Conservation (phyloP, 495 filamentous ascomycete genomes). For the Bombardia bombarda region DNA sequence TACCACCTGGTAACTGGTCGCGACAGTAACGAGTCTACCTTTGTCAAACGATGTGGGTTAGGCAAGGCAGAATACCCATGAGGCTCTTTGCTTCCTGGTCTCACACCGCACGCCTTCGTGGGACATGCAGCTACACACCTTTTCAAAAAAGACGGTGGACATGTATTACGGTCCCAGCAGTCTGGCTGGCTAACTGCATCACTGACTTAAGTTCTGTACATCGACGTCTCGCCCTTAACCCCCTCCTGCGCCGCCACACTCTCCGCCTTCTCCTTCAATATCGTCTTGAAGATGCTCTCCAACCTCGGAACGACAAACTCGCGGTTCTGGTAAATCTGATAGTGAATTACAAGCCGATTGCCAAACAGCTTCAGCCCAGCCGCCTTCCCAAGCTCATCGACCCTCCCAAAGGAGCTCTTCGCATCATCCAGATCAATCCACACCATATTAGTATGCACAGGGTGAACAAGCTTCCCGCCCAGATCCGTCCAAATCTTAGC, state of each 20-base stretch:
- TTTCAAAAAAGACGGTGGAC: too few relatives aligned
- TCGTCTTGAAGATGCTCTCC: slow-evolving; percentile 39
- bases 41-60: too few relatives aligned
- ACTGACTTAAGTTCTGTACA: slow-evolving; percentile 14
- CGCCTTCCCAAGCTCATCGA: slow-evolving; percentile 42
- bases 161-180: too few relatives aligned
- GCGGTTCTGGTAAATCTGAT: slow-evolving; percentile 46
- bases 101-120: too few relatives aligned
- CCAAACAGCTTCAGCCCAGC: slow-evolving; percentile 46
- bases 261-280: slow-evolving; percentile 16
- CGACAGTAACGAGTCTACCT: too few relatives aligned
- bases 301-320: slow-evolving; percentile 43
- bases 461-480: slow-evolving; percentile 51
- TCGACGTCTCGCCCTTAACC: slow-evolving; percentile 9
- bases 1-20: too few relatives aligned
- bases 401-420: slow-evolving; percentile 33
- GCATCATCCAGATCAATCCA: slow-evolving; percentile 69
- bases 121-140: too few relatives aligned
- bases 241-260: not conserved
- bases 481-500: slow-evolving; percentile 54
- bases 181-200: not conserved
- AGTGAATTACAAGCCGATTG: slow-evolving; percentile 55
- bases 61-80: too few relatives aligned
- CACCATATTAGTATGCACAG: slow-evolving; percentile 87
- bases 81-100: too few relatives aligned